Conservation (phyloP, 352 stramenopile genomes). For the Chrysophaeum taylorii region DNA sequence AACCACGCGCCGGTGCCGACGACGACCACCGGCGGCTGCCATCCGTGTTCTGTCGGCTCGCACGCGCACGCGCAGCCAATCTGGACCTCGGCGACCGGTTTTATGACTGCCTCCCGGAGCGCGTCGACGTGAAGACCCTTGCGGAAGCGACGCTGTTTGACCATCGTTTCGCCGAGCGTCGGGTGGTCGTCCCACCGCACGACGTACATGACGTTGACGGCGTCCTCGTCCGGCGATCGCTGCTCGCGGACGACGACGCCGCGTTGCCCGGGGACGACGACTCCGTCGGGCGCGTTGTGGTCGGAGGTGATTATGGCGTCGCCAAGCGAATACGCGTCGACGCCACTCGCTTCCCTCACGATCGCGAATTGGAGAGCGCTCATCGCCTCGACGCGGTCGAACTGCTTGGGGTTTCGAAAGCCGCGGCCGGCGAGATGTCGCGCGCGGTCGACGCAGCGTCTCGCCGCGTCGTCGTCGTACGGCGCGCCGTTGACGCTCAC, state of each 20-base stretch:
- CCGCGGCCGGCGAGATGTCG: too few relatives aligned
- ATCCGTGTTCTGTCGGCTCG: neutral
- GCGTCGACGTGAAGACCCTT: neutral
- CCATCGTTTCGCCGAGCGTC: neutral
- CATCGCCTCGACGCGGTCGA: neutral
- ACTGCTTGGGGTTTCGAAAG: neutral
- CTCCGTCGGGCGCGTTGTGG: neutral
- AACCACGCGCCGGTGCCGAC: slow-evolving; percentile 4
- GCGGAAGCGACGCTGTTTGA: neutral
- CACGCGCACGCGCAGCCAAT: neutral
- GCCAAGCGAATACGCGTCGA: neutral
- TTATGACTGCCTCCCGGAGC: too few relatives aligned
- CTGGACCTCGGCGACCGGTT: neutral
- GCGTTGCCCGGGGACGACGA: neutral
- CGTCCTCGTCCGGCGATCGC: neutral
- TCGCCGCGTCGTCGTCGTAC: neutral
- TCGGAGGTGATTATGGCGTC: neutral
- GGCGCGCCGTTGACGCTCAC: neutral
- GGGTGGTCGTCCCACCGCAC: neutral
- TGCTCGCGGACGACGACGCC: neutral
- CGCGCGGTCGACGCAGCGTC: neutral
- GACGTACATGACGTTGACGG: neutral
- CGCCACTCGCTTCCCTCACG: neutral
- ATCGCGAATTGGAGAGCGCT: neutral
- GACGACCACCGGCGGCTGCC: neutral